Conservation (phyloP, 2,329 filamentous ascomycete species). For the Paecilomyces niveus region DNA sequence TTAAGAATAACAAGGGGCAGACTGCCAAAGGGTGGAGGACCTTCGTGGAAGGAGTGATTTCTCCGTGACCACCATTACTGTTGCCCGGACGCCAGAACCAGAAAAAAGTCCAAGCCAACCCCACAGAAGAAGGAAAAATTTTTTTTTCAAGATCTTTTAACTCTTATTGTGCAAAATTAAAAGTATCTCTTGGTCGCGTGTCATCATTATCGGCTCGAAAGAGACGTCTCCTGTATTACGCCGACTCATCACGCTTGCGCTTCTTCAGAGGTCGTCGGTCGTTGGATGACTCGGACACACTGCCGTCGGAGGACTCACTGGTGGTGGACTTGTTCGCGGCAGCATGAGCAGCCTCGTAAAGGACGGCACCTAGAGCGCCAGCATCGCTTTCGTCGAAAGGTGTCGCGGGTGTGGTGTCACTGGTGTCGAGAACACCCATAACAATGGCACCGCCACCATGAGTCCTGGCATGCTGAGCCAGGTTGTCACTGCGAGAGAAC, state of each 20-base stretch:
- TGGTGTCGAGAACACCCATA: slow-evolving; percentile 77
- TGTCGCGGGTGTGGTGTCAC: slow-evolving; percentile 45
- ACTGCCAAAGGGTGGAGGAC: not conserved
- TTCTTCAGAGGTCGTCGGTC: slow-evolving; percentile 61
- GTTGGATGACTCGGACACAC: slow-evolving; percentile 19
- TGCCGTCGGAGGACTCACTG: slow-evolving; percentile 35
- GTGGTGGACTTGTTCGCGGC: slow-evolving; percentile 55
- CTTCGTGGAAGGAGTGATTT: slow-evolving; percentile 5
- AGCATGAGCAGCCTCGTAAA: slow-evolving; percentile 74
- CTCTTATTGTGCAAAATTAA: slow-evolving; percentile 19
- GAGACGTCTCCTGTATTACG: slow-evolving; percentile 35
- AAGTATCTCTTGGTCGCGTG: slow-evolving; percentile 34
- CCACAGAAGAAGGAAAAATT: slow-evolving; percentile 17
- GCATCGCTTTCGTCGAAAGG: slow-evolving; percentile 52
- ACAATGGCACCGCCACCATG: slow-evolving; percentile 85
- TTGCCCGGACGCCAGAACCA: slow-evolving; percentile 29
- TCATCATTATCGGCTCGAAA: slow-evolving; percentile 22
- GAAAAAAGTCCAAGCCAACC: slow-evolving; percentile 14
- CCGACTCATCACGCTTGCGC: slow-evolving; percentile 62
- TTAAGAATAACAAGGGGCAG: not conserved
- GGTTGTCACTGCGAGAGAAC: slow-evolving; percentile 96
- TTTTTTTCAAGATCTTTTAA: slow-evolving; percentile 8
- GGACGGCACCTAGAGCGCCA: slow-evolving; percentile 62
- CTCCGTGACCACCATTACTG: slow-evolving; percentile 17
- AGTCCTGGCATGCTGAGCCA: slow-evolving; percentile 90